phyloP scores from a whole-genome alignment of 495 filamentous ascomycete species.

The Daldinia caldariorum region DNA sequence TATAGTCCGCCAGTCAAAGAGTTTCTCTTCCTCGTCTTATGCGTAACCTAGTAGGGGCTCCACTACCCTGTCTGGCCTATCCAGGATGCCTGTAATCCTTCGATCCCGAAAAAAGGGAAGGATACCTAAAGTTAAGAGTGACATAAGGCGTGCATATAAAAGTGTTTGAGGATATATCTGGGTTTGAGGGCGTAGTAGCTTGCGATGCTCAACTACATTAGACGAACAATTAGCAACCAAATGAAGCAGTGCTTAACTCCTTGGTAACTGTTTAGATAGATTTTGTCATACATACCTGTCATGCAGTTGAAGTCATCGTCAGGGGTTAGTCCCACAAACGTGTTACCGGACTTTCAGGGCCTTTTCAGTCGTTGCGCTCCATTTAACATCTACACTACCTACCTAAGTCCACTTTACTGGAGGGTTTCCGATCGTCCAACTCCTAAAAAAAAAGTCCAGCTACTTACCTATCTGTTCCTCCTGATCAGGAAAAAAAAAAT shows the following conservation, averaged over 20 bases:
- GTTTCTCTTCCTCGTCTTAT: neutral
- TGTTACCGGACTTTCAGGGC: constrained; percentile 8
- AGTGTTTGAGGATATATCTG: neutral
- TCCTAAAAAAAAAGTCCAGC: constrained; percentile 6
- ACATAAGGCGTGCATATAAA: neutral
- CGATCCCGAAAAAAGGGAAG: constrained; percentile 16
- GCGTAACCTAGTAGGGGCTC: constrained; percentile 6
- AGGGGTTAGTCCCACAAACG: constrained; percentile 32
- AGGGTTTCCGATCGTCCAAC: constrained; percentile 19
- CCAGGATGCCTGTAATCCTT: constrained; percentile 23
- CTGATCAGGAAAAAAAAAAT: constrained; percentile 22
- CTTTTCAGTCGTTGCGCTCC: constrained; percentile 23
- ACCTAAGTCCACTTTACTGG: constrained; percentile 1
- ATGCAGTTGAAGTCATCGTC: constrained; percentile 35
- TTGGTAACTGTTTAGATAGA: neutral
- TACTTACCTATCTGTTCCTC: neutral
- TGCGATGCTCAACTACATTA: neutral
- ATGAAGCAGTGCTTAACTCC: constrained; percentile 3
- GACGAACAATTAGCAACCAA: neutral
- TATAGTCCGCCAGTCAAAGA: constrained; percentile 15
- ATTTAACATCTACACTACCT: constrained; percentile 14
- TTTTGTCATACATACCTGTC: constrained; percentile 18
- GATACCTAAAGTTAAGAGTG: neutral
- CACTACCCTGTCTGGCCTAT: constrained; percentile 1
- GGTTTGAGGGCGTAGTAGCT: neutral